Percentiles rank a stretch among this genome's conserved stretches.
Evolutionary conservation across 345 rosid species (phyloP).

Genomic region (Camelina sativa): DNA sequence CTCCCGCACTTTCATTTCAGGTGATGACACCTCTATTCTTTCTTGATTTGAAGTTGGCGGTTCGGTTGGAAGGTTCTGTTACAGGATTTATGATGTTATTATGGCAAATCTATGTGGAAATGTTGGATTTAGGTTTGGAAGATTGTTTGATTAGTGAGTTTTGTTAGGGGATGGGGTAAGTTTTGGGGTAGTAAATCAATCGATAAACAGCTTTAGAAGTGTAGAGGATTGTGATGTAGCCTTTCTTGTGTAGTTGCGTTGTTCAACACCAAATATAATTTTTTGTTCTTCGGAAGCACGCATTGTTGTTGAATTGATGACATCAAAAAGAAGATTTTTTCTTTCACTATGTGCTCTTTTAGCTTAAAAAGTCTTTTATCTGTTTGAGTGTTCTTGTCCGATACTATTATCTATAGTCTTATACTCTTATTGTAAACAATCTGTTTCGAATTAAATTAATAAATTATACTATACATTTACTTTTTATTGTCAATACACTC

Average conservation of each 20-base stretch:
- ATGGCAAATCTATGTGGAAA: constrained; percentile 9
- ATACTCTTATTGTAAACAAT: too few relatives aligned
- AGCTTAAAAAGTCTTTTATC: too few relatives aligned
- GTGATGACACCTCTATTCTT: constrained; percentile 30
- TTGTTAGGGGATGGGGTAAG: constrained; percentile 15
- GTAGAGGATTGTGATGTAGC: constrained; percentile 16
- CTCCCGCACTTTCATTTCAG: neutral
- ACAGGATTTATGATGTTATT: neutral
- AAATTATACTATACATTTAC: too few relatives aligned
- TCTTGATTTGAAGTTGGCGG: constrained; percentile 9
- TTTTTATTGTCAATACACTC: too few relatives aligned
- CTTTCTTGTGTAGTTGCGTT: neutral
- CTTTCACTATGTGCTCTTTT: neutral
- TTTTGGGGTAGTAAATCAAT: constrained; percentile 29
- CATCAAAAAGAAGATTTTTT: neutral
- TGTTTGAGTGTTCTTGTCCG: too few relatives aligned
- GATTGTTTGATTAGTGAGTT: neutral
- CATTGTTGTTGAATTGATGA: neutral
- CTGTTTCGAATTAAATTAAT: too few relatives aligned
- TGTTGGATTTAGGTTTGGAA: constrained; percentile 9
- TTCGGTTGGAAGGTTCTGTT: constrained; percentile 25
- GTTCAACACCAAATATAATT: neutral
- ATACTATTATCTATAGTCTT: too few relatives aligned
- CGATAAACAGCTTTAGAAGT: constrained; percentile 15
- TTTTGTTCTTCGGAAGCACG: neutral